Conservation (phyloP, 352 stramenopile genomes). For the Peronospora belbahrii region DNA sequence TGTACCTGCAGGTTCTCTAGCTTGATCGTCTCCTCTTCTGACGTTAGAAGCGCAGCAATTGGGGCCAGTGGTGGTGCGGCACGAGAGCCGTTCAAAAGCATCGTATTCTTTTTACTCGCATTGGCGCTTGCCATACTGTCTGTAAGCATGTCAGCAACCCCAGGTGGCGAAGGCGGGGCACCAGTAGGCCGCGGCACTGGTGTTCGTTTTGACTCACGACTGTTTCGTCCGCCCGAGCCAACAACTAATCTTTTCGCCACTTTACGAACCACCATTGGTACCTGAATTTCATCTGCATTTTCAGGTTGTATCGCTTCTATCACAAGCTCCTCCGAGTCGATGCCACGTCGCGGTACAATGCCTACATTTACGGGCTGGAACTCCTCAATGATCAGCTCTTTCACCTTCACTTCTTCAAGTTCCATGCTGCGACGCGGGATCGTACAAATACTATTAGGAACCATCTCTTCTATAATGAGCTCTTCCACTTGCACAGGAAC, state of each 20-base stretch:
- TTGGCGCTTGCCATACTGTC: slow-evolving; percentile 26
- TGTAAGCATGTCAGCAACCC: slow-evolving; percentile 23
- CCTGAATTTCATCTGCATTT: slow-evolving; percentile 20
- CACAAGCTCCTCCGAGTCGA: slow-evolving; percentile 7
- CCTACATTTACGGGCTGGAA: slow-evolving; percentile 19
- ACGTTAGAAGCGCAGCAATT: background rate
- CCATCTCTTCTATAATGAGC: slow-evolving; percentile 45
- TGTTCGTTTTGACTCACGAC: slow-evolving; percentile 18
- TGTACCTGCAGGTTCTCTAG: slow-evolving; percentile 61
- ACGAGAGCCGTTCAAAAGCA: background rate
- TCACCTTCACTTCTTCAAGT: slow-evolving; percentile 13
- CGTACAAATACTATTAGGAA: slow-evolving; percentile 25
- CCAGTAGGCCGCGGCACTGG: slow-evolving; percentile 13
- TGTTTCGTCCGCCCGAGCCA: slow-evolving; percentile 26
- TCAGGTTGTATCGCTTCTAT: slow-evolving; percentile 16
- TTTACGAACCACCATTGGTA: slow-evolving; percentile 45
- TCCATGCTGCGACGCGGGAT: slow-evolving; percentile 22
- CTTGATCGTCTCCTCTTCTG: slow-evolving; percentile 38
- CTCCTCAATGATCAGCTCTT: slow-evolving; percentile 26
- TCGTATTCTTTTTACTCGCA: slow-evolving; percentile 9
- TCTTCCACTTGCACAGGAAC: slow-evolving; percentile 34
- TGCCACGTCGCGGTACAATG: slow-evolving; percentile 11
- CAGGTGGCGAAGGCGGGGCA: slow-evolving; percentile 21
- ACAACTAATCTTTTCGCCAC: slow-evolving; percentile 38
- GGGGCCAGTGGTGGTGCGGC: slow-evolving; percentile 10